Base-by-base conservation (phyloP, 805 yeast species). In the Zygosaccharomyces rouxii region DNA sequence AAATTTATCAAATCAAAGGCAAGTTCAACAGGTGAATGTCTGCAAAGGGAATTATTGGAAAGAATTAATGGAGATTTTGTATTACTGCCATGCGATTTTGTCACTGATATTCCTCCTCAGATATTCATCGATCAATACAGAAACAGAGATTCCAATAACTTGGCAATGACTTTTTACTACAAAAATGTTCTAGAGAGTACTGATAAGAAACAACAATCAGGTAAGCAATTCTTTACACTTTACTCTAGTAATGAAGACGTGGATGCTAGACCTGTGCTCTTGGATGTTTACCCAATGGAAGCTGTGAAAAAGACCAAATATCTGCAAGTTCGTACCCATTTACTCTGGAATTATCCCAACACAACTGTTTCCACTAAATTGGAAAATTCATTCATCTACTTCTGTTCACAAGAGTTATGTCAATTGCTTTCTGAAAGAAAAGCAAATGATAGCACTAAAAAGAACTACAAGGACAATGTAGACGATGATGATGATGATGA, bases 41-140 rank as follows among this genome's bases (percentile, higher is more conserved):
- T 88, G 35, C 72, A 74, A 45, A 55, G 51, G 39, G 76, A 79
- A 48, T 67, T 77, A 53, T 71, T 77, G 42, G 71, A 69, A 7
- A 63, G 68, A 46, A 59, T 70, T 26, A 55, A 63, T 45, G 60
- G 74, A 29, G 83, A 83, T 62, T 83, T 89, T 60, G 87, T 89
- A n/a, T 67, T 94, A 28, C 69, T 94, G 47, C 97, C 98, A 6
- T 92, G 97, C 70, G 99, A 95, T 66, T 87, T 94, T 63, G 74
- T 95, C 46, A 89, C 98, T 2, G 92, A 90, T 63, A 72, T 92
- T 33, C 96, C 96, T 3, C 96, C 98, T 9, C 92, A 87, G 59
- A 84, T 84, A 16, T 74, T 94, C 28, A 80, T 89, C 39, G 96
- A 92, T 61, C 86, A 84, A 44, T 90, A 83, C 65, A 75, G 97